A percentile compares a stretch with the other conserved stretches of the same genome.
Conservation (phyloP, 1,284 basidiomycete species). For the Boletellus deceptivus region DNA sequence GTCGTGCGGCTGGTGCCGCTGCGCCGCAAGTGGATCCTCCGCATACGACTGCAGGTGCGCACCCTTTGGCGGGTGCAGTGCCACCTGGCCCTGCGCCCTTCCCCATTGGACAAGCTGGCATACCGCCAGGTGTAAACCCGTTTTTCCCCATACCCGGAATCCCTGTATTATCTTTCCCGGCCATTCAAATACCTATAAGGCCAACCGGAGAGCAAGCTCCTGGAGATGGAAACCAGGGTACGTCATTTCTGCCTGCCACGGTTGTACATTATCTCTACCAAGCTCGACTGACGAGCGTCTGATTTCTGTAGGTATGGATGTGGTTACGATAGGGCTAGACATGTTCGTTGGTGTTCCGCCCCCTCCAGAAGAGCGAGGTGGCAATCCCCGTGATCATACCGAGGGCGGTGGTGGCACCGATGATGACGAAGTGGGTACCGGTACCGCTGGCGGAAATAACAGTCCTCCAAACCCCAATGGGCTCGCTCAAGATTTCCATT, state of each 20-base stretch:
- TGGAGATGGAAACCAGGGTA: slow-evolving; percentile 20
- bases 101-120: slow-evolving; percentile 10
- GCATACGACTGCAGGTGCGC: slow-evolving; percentile 2
- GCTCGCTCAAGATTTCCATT: slow-evolving; percentile 25
- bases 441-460: slow-evolving; percentile 12
- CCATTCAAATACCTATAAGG: slow-evolving; percentile 27
- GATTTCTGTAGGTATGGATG: slow-evolving; percentile 19
- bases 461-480: slow-evolving; percentile 15
- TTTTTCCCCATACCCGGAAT: slow-evolving; percentile 22
- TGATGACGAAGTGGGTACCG: slow-evolving; percentile 3
- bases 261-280: slow-evolving; percentile 13
- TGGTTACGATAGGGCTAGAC: slow-evolving; percentile 31
- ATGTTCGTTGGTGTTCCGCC: slow-evolving; percentile 29
- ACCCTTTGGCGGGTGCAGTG: neutral
- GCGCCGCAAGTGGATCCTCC: neutral
- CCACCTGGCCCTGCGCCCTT: slow-evolving; percentile 6
- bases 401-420: slow-evolving; percentile 1
- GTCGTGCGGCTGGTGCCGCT: slow-evolving; percentile 2
- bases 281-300: slow-evolving; percentile 19
- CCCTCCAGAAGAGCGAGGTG: slow-evolving; percentile 6
- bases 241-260: slow-evolving; percentile 4
- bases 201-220: slow-evolving; percentile 7
- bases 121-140: slow-evolving; percentile 16
- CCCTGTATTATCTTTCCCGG: slow-evolving; percentile 30
- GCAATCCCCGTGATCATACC: slow-evolving; percentile 9